A percentile compares a stretch with the other conserved stretches of the same genome.
These are phyloP conservation scores for Hippophae tibetana DNA, from an alignment of 306 rosid species.

Conservation along the genomic window DNA sequence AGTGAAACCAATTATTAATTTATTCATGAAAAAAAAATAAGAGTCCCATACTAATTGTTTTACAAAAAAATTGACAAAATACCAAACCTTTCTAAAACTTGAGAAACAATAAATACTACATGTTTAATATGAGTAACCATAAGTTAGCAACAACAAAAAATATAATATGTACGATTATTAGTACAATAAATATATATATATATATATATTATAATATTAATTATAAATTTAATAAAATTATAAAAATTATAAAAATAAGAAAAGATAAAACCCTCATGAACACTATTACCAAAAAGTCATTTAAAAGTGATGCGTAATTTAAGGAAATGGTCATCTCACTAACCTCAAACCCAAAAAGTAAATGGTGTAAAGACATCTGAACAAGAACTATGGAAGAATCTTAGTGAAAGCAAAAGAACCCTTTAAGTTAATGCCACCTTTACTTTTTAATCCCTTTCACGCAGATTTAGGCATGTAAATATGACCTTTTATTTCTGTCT, in stretches of 20 bases:
- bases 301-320: conserved; percentile 48
- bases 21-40: too few species aligned
- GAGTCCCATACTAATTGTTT: too few species aligned
- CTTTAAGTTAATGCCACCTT: conserved; percentile 23
- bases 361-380: conserved; percentile 13
- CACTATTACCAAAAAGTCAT: conserved; percentile 31
- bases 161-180: too few species aligned
- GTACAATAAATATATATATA: too few species aligned
- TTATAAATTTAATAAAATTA: not conserved
- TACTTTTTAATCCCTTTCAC: conserved; percentile 15
- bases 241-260: conserved; percentile 12
- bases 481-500: not conserved
- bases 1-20: too few species aligned
- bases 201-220: too few species aligned
- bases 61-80: too few species aligned
- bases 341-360: conserved; percentile 23
- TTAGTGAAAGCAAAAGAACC: not conserved
- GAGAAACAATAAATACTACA: too few species aligned
- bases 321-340: conserved; percentile 32
- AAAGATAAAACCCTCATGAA: conserved; percentile 30
- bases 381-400: conserved; percentile 22
- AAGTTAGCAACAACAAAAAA: too few species aligned
- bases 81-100: too few species aligned
- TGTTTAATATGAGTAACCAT: too few species aligned
- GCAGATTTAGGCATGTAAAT: conserved; percentile 21